Percentiles rank a stretch among this genome's conserved stretches.
Conservation (phyloP, 2,329 filamentous ascomycete genomes). For the Drechslerella stenobrocha region DNA sequence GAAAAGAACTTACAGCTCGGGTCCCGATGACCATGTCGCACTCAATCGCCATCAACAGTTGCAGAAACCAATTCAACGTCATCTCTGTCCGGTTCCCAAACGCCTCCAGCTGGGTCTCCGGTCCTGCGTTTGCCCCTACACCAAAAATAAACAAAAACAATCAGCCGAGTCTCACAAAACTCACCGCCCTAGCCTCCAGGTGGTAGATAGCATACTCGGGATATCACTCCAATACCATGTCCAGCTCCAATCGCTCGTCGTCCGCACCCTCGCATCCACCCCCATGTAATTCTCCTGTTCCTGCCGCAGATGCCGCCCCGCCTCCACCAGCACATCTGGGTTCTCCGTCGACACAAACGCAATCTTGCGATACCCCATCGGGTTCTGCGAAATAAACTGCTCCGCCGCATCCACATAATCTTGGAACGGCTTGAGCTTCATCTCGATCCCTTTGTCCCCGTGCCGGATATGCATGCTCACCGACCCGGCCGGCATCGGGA, state of each 20-base stretch:
- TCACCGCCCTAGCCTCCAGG: too few species aligned
- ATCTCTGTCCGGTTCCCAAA: slow-evolving; percentile 52
- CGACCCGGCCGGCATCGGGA: slow-evolving; percentile 49
- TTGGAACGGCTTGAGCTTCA: slow-evolving; percentile 47
- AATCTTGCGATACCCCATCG: slow-evolving; percentile 44
- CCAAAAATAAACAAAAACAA: too few species aligned
- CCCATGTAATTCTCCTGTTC: slow-evolving; percentile 36
- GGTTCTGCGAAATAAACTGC: slow-evolving; percentile 49
- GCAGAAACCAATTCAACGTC: slow-evolving; percentile 53
- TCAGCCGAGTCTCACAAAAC: too few species aligned
- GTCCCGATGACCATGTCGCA: slow-evolving; percentile 51
- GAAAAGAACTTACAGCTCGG: slow-evolving; percentile 47
- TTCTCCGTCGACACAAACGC: slow-evolving; percentile 52
- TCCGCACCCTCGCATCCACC: slow-evolving; percentile 27
- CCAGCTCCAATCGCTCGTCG: slow-evolving; percentile 47
- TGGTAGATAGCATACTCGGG: slow-evolving; percentile 49
- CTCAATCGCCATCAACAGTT: slow-evolving; percentile 52
- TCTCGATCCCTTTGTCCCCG: slow-evolving; percentile 51
- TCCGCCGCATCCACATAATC: slow-evolving; percentile 47
- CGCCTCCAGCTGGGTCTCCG: slow-evolving; percentile 49
- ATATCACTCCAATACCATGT: slow-evolving; percentile 52
- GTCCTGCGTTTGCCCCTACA: slow-evolving; percentile 49
- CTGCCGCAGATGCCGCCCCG: slow-evolving; percentile 30
- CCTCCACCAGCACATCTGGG: slow-evolving; percentile 46
- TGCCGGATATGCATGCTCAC: slow-evolving; percentile 52